Base-by-base conservation (phyloP, 108 stramenopile genomes). In the Chaetoceros tenuissimus region DNA sequence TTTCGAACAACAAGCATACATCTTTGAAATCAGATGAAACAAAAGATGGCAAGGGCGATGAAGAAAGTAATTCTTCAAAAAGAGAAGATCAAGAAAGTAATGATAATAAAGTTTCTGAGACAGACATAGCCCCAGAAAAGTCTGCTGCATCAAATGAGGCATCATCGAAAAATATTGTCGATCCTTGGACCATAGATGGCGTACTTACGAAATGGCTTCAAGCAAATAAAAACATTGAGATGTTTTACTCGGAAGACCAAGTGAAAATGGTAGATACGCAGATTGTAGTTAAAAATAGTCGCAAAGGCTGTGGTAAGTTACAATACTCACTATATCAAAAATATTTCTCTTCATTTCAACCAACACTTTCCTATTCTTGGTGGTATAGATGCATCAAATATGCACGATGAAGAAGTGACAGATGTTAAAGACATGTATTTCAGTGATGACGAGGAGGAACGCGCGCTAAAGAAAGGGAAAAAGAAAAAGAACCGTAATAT, bases 391-490 rank as follows among this genome's bases (percentile, higher is more conserved):
- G 89, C 89, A 2, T 91, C 89, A 7, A 91, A 91, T 69, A 49
- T 87, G 8, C 80, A 81, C 64, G 89, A 91, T 57, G 89, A 91
- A 62, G 89, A 91, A 58, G 62, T 84, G 28, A 20, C 55, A n/a
- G 66, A 78, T 55, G 55, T 66, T 17, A 74, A 66, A 24, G 89
- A 87, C 59, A 71, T 79, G 53, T 62, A 87, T 54, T 86, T 73
- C 57, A 85, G 85, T 40, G 89, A 91, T 54, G 89, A 91, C 55
- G 89, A 91, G 65, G 60, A 85, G 48, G 89, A 91, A 53, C 69
- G 84, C 19, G 52, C 78, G 31, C 74, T 80, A 8, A 86, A 82
- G 64, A 71, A 64, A 63, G 68, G 66, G 24, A 59, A 53, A 48
- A 60, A 54, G 48, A 68, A 60, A 56, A 60, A 59, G 29, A 54